phyloP scores from a whole-genome alignment of 192 early-diverging fungal genomes.

The Diversispora epigaea region DNA sequence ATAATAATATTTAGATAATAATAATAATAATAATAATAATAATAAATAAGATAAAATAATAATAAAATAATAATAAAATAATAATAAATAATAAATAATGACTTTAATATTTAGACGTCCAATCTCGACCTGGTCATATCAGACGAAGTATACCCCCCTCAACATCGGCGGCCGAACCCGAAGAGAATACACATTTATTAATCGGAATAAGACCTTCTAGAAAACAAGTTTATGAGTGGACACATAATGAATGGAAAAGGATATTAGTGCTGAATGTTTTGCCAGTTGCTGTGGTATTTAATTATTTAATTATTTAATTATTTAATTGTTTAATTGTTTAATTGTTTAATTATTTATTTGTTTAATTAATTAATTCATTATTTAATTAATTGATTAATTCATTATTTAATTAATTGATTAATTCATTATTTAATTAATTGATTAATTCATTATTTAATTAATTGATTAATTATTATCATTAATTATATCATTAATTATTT shows the following conservation, averaged over 20 bases:
- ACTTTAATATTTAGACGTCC: background rate
- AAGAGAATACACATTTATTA: conserved; percentile 42
- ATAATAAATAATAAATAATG: background rate
- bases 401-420: too few relatives aligned
- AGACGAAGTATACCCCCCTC: background rate
- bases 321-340: background rate
- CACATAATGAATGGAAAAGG: conserved; percentile 43
- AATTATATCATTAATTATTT: too few relatives aligned
- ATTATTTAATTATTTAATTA: background rate
- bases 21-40: too few relatives aligned
- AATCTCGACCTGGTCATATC: background rate
- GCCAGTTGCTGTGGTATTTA: conserved; percentile 48
- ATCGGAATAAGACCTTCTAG: conserved; percentile 26
- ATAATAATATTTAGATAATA: too few relatives aligned
- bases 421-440: conserved; percentile 19
- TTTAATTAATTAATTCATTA: conserved; percentile 35
- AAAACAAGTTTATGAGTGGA: conserved; percentile 38
- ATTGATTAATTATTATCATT: too few relatives aligned
- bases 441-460: conserved; percentile 28
- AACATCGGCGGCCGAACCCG: conserved; percentile 1
- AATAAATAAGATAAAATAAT: too few relatives aligned
- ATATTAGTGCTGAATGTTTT: conserved; percentile 47
- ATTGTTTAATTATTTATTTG: background rate
- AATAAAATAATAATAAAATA: too few relatives aligned
- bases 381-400: conserved; percentile 28